phyloP scores from a whole-genome alignment of 495 filamentous ascomycete genomes.

The Daldinia grandis region DNA sequence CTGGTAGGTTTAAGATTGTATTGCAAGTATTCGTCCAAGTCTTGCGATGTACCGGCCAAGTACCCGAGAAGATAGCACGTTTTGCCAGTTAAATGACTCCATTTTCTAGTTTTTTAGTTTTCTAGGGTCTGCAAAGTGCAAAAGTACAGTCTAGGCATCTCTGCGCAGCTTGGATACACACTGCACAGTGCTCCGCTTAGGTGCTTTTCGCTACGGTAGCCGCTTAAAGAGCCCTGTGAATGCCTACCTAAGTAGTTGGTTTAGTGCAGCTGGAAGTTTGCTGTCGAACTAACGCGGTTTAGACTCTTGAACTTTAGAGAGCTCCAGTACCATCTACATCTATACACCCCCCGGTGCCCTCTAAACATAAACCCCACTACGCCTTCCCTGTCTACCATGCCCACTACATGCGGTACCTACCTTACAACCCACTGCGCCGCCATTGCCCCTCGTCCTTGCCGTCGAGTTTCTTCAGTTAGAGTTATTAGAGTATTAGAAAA shows the following conservation, averaged over 20 bases:
- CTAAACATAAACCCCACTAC: slow-evolving; percentile 11
- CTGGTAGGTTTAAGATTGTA: neutral
- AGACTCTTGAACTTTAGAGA: neutral
- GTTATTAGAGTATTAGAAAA: neutral
- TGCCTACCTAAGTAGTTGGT: slow-evolving; percentile 8
- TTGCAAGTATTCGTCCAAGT: slow-evolving; percentile 18
- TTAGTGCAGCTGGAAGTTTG: slow-evolving; percentile 34
- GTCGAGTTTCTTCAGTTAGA: slow-evolving; percentile 5
- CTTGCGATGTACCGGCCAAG: slow-evolving; percentile 23
- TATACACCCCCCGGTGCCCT: slow-evolving; percentile 31
- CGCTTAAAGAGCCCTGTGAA: slow-evolving; percentile 30
- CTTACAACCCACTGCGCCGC: slow-evolving; percentile 17
- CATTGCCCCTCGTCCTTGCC: slow-evolving; percentile 5
- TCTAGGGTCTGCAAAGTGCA: neutral
- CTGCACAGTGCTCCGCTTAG: slow-evolving; percentile 25
- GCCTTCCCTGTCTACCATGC: slow-evolving; percentile 12
- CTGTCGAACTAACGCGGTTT: slow-evolving; percentile 30
- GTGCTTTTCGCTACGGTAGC: slow-evolving; percentile 23
- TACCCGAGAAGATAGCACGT: slow-evolving; percentile 6
- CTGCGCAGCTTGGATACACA: slow-evolving; percentile 18
- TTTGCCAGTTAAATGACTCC: neutral
- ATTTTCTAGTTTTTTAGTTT: neutral
- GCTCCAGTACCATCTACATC: slow-evolving; percentile 18
- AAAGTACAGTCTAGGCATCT: slow-evolving; percentile 3
- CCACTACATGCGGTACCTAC: slow-evolving; percentile 26